These are phyloP conservation scores for Fusarium circinatum DNA, from an alignment of 2,329 filamentous ascomycete species.

Conservation along the genomic window DNA sequence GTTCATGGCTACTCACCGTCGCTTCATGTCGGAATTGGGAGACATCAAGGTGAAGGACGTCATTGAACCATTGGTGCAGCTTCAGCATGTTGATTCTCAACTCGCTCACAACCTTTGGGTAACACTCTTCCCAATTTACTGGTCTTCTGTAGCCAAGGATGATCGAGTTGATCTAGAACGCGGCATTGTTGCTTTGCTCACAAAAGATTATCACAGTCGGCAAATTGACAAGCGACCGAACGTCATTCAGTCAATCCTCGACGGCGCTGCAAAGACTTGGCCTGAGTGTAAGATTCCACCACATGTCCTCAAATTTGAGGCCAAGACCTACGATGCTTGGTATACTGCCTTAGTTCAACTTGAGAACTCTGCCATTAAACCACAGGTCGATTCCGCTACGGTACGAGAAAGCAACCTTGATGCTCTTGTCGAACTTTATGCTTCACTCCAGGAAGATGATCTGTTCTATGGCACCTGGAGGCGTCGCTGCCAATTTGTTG, in stretches of 20 bases:
- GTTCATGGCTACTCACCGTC: slow-evolving; percentile 80
- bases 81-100: slow-evolving; percentile 87
- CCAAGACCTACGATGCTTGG: slow-evolving; percentile 95
- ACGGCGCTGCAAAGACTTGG: slow-evolving; percentile 84
- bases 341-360: slow-evolving; percentile 93
- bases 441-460: slow-evolving; percentile 91
- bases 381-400: slow-evolving; percentile 82
- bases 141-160: slow-evolving; percentile 87
- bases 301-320: slow-evolving; percentile 94
- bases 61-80: slow-evolving; percentile 87
- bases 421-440: slow-evolving; percentile 92
- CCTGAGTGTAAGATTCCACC: slow-evolving; percentile 93
- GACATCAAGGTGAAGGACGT: slow-evolving; percentile 90
- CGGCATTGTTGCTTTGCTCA: slow-evolving; percentile 87
- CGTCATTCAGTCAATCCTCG: slow-evolving; percentile 90
- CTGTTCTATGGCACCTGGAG: slow-evolving; percentile 98
- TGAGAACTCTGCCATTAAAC: slow-evolving; percentile 87
- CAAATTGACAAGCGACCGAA: slow-evolving; percentile 97
- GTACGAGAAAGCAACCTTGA: slow-evolving; percentile 96
- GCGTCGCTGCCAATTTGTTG: slow-evolving; percentile 92
- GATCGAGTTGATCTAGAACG: slow-evolving; percentile 91
- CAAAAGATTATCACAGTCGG: slow-evolving; percentile 93
- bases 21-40: slow-evolving; percentile 84
- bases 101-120: slow-evolving; percentile 93
- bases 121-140: slow-evolving; percentile 89